Evolutionary conservation across 257 asterid species (phyloP), one percentile per base, ranked within the genome.

Genomic region (Solanum medicagineum): DNA sequence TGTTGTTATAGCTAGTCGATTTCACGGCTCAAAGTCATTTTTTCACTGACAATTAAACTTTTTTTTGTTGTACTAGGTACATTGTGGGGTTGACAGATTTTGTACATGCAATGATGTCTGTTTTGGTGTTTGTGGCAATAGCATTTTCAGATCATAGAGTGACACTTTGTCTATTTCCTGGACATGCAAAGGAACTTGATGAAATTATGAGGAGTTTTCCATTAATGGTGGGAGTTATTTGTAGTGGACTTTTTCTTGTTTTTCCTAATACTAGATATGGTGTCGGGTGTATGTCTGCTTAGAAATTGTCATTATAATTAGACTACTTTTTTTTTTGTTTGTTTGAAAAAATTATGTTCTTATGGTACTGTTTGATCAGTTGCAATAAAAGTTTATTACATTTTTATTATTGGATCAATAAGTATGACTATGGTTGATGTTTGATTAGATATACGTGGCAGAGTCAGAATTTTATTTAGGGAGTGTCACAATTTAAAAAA

Each of bases 151-250:
- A 96, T 73, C 94, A 95, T 53, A 91, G 98, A 44, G 97, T 96
- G 9, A 92, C 98, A n/a, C 91, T 92, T 0, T 96, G 99, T 36
- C 85, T 95, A 42, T 91, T 94, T 53, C 97, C 97, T n/a, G 92
- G 94, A n/a, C 95, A 95, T 70, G 92, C 89, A 0, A 86, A 89
- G 86, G 98, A 95, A 87, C 81, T 96, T 89, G 93, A 91, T 55
- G 98, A 96, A 87, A 95, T 92, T 22, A 94, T 93, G 98, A 90
- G 92, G 93, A 94, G 99, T 86, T 96, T 96, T 32, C 98, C 99
- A 0, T 69, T 94, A 86, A 94, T 96, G 99, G 93, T 94, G 12
- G 98, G 98, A 87, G 90, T 95, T 4, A 83, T 92, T 26, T 96
- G 99, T 87, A 95, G 98, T 69, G 95, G 94, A 7, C 80, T 96